A percentile compares a stretch with the other conserved stretches of the same genome.
Evolutionary conservation across 768 basidiomycete species (phyloP).

Genomic region (Rhizopogon rudus): DNA sequence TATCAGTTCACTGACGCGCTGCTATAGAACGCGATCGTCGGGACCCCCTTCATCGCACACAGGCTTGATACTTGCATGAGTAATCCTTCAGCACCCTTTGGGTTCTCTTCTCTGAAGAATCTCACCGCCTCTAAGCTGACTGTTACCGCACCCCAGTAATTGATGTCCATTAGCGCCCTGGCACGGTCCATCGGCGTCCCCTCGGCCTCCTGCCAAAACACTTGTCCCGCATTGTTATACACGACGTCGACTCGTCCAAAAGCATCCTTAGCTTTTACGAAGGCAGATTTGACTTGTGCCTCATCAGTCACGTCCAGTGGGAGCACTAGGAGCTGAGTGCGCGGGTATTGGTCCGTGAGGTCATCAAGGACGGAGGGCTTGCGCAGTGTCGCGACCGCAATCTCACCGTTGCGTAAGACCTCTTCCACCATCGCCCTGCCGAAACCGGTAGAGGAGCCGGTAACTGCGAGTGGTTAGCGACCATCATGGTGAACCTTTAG

Average conservation of each 20-base stretch:
- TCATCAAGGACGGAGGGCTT: conserved; percentile 16
- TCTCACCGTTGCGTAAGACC: conserved; percentile 20
- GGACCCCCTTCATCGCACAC: not conserved
- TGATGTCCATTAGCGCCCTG: conserved; percentile 24
- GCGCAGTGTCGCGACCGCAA: conserved; percentile 23
- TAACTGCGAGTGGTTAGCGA: conserved; percentile 26
- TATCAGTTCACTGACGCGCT: conserved; percentile 12
- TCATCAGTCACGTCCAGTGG: conserved; percentile 26
- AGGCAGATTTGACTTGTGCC: conserved; percentile 9
- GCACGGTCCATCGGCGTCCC: conserved; percentile 19
- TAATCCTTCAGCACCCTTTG: conserved; percentile 20
- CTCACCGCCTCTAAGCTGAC: conserved; percentile 22
- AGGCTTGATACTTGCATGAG: conserved; percentile 29
- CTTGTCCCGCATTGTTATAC: conserved; percentile 29
- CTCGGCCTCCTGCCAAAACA: conserved; percentile 21
- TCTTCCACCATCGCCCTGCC: conserved; percentile 27
- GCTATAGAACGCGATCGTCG: conserved; percentile 15
- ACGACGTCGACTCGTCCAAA: conserved; percentile 23
- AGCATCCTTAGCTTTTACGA: conserved; percentile 13
- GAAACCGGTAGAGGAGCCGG: conserved; percentile 36
- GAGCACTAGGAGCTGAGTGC: conserved; percentile 21
- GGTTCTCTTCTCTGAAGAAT: conserved; percentile 27
- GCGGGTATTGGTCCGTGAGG: conserved; percentile 10
- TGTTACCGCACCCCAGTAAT: conserved; percentile 27
- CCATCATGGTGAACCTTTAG: not conserved